Percentiles rank a stretch among this genome's conserved stretches.
phyloP scores from a whole-genome alignment of 257 asterid genomes.

The Catharanthus roseus region DNA sequence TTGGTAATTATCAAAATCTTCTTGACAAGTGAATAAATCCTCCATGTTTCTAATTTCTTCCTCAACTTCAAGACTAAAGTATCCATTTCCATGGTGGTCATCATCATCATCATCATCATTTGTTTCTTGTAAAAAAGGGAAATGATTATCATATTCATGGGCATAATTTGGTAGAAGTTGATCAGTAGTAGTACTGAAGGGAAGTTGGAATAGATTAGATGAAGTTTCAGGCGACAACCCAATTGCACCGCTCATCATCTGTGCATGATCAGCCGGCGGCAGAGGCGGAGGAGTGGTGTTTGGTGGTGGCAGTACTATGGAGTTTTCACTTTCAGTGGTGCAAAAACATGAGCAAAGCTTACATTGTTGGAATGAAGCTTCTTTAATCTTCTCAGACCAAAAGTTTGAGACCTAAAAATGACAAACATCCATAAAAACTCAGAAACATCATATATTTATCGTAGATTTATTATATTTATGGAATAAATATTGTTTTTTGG shows the following conservation, averaged over 20 bases:
- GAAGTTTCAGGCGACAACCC: no score
- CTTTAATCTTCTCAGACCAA: background rate
- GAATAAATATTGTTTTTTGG: no score
- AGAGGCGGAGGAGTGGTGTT: no score
- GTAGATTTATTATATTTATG: no score
- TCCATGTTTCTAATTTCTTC: constrained; percentile 12
- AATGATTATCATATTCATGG: no score
- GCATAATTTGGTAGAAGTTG: no score
- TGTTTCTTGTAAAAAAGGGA: constrained; percentile 12
- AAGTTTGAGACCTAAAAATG: constrained; percentile 2
- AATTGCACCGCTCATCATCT: no score
- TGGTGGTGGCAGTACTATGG: background rate
- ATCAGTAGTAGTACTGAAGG: constrained; percentile 5
- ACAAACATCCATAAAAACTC: no score
- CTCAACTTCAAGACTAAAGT: background rate
- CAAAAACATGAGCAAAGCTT: constrained; percentile 14
- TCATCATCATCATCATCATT: no score
- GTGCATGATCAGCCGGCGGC: background rate
- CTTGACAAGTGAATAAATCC: constrained; percentile 13
- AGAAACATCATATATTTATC: no score
- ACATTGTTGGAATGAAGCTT: constrained; percentile 2
- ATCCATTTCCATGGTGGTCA: no score
- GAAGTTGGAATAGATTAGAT: background rate
- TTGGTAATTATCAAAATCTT: background rate
- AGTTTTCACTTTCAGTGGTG: background rate